A percentile compares a stretch with the other conserved stretches of the same genome.
These are phyloP conservation scores for Fusarium lyarnte DNA, from an alignment of 2,329 filamentous ascomycete species.

Conservation along the genomic window DNA sequence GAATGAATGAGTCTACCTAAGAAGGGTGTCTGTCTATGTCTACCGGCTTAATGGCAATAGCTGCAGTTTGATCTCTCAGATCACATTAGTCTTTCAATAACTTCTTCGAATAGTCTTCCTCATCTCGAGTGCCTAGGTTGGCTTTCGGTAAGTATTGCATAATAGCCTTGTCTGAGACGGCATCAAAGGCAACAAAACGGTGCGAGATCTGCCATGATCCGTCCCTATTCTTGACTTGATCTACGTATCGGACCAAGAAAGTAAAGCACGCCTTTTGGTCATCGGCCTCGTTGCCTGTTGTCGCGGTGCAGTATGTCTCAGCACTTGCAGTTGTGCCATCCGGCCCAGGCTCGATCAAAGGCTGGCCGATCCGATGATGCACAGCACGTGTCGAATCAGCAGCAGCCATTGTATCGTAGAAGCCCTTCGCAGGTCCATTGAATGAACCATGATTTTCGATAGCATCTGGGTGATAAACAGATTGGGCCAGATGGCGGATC, in stretches of 20 bases:
- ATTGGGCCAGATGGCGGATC: neutral
- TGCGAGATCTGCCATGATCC: neutral
- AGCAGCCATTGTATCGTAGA: neutral
- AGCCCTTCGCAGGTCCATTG: neutral
- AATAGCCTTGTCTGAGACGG: neutral
- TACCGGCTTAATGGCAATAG: neutral
- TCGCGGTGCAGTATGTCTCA: neutral
- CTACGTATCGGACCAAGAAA: neutral
- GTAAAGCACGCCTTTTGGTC: neutral
- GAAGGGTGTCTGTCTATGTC: neutral
- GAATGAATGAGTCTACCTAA: neutral
- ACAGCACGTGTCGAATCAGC: neutral
- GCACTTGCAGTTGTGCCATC: neutral
- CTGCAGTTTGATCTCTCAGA: neutral
- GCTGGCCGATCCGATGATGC: neutral
- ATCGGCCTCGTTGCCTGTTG: neutral
- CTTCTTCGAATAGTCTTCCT: neutral
- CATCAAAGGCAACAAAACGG: neutral
- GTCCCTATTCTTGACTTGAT: neutral
- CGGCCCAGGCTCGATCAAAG: neutral
- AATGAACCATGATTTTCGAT: neutral
- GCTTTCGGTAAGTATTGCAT: neutral
- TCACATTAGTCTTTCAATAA: neutral
- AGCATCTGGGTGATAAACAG: neutral
- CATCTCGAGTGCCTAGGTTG: neutral